Conservation (phyloP, 2,329 filamentous ascomycete species). For the Talaromyces sp. region DNA sequence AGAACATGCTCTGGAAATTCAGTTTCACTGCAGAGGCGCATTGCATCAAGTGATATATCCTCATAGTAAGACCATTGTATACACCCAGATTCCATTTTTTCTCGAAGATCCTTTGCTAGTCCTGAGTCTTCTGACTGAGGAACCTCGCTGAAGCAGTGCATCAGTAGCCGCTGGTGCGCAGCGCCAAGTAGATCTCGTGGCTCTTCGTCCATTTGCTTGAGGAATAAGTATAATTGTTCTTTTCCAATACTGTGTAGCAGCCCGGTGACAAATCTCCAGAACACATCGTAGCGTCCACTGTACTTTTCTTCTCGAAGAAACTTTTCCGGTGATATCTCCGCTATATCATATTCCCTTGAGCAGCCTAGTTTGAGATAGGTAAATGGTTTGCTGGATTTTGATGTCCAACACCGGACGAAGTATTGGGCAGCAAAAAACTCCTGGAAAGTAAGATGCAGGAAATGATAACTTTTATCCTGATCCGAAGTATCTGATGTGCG, state of each 20-base stretch:
- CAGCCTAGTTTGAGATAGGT: too few relatives aligned
- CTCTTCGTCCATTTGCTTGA: constrained; percentile 26
- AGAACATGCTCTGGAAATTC: constrained; percentile 7
- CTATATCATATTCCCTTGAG: too few relatives aligned
- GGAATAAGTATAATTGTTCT: constrained; percentile 17
- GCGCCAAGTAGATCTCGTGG: constrained; percentile 33
- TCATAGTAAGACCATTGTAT: constrained; percentile 4
- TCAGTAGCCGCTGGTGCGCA: constrained; percentile 33
- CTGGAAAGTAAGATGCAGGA: too few relatives aligned
- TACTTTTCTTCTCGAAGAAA: too few relatives aligned
- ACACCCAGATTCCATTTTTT: background rate
- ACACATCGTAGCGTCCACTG: constrained; percentile 26
- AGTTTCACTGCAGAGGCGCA: constrained; percentile 5
- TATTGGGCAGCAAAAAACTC: too few relatives aligned
- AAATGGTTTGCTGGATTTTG: too few relatives aligned
- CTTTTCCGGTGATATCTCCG: too few relatives aligned
- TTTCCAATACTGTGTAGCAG: constrained; percentile 21
- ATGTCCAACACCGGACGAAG: too few relatives aligned
- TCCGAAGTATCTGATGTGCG: too few relatives aligned
- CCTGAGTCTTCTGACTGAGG: constrained; percentile 1
- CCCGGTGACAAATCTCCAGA: constrained; percentile 42
- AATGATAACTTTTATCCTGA: too few relatives aligned
- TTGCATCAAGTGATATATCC: background rate
- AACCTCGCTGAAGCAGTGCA: constrained; percentile 34
- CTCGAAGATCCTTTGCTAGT: background rate